Conservation (phyloP, 306 rosid species). For the Mimosa pudica region DNA sequence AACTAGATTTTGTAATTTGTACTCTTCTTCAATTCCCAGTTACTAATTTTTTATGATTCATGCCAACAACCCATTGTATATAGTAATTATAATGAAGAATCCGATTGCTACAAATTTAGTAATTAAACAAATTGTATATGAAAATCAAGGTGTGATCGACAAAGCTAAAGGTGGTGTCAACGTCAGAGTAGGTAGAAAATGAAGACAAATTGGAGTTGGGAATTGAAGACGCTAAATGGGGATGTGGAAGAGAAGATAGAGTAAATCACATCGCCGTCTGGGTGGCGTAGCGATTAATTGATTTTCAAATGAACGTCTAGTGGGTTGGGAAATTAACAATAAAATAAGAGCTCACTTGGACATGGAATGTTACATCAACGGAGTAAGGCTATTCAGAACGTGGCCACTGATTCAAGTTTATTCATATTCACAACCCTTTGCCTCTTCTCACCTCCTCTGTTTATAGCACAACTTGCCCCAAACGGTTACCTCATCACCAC, state of each 20-base stretch:
- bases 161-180: too few species aligned
- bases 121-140: too few species aligned
- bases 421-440: too few species aligned
- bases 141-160: too few species aligned
- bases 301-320: background rate
- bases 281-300: background rate
- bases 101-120: background rate
- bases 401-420: background rate
- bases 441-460: background rate
- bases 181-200: background rate
- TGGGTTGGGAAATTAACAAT: background rate
- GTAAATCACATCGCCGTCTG: background rate
- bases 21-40: too few species aligned
- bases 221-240: too few species aligned
- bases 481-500: background rate
- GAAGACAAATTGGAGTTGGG: background rate
- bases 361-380: slow-evolving; percentile 2
- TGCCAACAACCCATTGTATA: too few species aligned
- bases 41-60: too few species aligned
- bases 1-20: too few species aligned
- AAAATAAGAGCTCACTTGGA: background rate
- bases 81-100: too few species aligned
- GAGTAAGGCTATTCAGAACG: background rate
- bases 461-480: background rate
- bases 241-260: background rate